Evolutionary conservation across 2,329 filamentous ascomycete genomes (phyloP).

Genomic region (Pleurostoma richardsiae): DNA sequence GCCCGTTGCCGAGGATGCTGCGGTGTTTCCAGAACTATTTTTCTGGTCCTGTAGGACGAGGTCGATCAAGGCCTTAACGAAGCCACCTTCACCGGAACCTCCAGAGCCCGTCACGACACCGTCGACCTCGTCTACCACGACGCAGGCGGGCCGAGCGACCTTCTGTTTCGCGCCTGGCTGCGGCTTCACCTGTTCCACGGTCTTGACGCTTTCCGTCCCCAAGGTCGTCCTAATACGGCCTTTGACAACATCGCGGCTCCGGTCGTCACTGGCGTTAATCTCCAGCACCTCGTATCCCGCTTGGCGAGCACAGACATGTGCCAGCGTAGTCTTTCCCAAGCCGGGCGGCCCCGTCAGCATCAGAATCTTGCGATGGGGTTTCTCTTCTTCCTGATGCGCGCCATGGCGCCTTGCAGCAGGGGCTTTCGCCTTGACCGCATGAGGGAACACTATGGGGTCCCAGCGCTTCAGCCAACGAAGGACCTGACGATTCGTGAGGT

Average conservation of each 20-base stretch:
- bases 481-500: constrained; percentile 85
- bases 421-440: constrained; percentile 56
- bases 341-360: constrained; percentile 89
- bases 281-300: constrained; percentile 96
- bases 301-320: constrained; percentile 91
- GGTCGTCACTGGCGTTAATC: constrained; percentile 96
- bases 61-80: constrained; percentile 91
- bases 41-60: constrained; percentile 81
- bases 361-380: constrained; percentile 78
- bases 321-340: constrained; percentile 90
- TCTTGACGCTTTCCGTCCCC: constrained; percentile 89
- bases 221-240: constrained; percentile 87
- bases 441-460: constrained; percentile 90
- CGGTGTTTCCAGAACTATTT: constrained; percentile 45
- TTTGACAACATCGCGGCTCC: constrained; percentile 84
- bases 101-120: constrained; percentile 81
- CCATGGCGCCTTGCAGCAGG: constrained; percentile 35
- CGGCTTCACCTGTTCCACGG: constrained; percentile 54
- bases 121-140: constrained; percentile 95
- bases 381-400: constrained; percentile 59
- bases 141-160: constrained; percentile 80
- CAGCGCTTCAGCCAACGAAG: constrained; percentile 91
- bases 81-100: constrained; percentile 80
- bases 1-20: constrained; percentile 24
- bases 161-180: constrained; percentile 45